Base-by-base conservation (phyloP, 306 rosid species). In the Spatholobus suberectus region DNA sequence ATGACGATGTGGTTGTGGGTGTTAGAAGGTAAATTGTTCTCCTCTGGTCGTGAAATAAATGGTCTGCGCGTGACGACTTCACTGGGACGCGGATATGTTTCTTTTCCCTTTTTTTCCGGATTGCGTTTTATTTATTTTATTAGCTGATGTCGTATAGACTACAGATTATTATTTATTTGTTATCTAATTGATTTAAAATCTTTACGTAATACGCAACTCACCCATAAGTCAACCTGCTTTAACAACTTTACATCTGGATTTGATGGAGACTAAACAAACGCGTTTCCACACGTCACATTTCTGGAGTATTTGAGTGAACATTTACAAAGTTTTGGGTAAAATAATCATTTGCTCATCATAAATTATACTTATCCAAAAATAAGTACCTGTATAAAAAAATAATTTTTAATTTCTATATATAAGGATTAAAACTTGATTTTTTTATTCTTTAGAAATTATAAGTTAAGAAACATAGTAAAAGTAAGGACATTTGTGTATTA, bases 1-100 rank as follows among this genome's bases (percentile, higher is more conserved):
- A 81, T 49, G 84, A 63, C 15, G 51, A 75, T 40, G 86, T 51
- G 61, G 76, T 51, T 73, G 79, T 81, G 72, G 65, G 67, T 62
- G 44, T 9, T 13, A 4, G 26, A 9, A 54, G 27, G 61, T 38
- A 10, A 57, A 14, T 27, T 3, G 23, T 18, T 18, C 47, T 10
- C 20, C 23, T 70, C 3, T 26, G 9, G 32, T 68, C 54, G 27
- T 57, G 54, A 75, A 75, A 58, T 58, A 18, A 54, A 35, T 70
- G 20, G 51, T 59, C 4, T 37, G 49, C 37, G 59, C 66, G 85
- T 75, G 87, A 69, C 84, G 47, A 46, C 76, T 27, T 68, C 76
- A 20, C 0, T 10, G n/a, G 12, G 80, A 79, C 85, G 84, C 83
- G 79, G 57, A 81, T 77, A 55, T 38, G 37, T 71, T 54, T 47